Conservation (phyloP, 176 grass and related monocot genomes). For the Oryza officinalis region DNA sequence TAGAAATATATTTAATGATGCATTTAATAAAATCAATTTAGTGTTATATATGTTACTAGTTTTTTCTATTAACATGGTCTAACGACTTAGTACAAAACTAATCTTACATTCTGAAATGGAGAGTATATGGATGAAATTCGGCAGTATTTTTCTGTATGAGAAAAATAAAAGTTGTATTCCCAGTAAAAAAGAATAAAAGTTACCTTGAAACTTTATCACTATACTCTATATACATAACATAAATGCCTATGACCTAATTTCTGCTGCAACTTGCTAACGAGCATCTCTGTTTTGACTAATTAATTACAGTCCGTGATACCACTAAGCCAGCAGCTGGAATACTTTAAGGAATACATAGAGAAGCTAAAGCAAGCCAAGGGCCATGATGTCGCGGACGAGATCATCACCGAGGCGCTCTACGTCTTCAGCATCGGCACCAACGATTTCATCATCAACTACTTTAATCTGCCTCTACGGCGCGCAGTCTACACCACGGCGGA, state of each 20-base stretch:
- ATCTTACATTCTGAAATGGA: no score
- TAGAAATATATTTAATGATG: no score
- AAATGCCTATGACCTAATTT: neutral
- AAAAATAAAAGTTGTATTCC: no score
- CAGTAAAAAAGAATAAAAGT: no score
- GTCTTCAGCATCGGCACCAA: conserved; percentile 70
- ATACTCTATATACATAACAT: no score
- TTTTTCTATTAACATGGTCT: no score
- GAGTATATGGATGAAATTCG: no score
- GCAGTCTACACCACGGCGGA: conserved; percentile 40
- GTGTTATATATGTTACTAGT: no score
- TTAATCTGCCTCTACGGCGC: neutral
- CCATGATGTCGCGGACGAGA: conserved; percentile 14
- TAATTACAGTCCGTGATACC: conserved; percentile 54
- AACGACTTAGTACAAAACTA: no score
- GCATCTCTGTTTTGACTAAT: neutral
- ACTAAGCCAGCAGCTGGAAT: conserved; percentile 57
- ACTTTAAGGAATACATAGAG: conserved; percentile 55
- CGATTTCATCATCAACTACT: conserved; percentile 69
- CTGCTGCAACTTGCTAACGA: neutral
- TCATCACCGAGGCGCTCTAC: conserved; percentile 51
- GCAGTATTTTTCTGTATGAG: no score
- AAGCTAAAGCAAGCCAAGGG: conserved; percentile 36
- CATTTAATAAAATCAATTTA: no score
- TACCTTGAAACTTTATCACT: no score